phyloP scores from a whole-genome alignment of 108 stramenopile genomes.

The Cyclostephanos invisitatus region DNA sequence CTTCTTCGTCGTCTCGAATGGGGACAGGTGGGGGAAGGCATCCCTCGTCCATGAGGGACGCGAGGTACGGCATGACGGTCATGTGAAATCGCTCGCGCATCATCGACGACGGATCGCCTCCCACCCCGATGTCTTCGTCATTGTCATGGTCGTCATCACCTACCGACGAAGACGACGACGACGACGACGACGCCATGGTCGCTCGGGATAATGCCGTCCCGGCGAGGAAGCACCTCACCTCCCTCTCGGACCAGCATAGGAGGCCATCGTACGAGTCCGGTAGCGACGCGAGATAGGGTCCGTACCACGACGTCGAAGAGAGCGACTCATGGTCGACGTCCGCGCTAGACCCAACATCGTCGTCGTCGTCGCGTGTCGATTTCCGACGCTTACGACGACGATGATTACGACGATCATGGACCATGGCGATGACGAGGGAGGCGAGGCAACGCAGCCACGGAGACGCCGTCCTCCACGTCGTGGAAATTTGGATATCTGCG shows the following conservation, averaged over 20 bases:
- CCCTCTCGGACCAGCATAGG: conserved; percentile 58
- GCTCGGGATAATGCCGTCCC: conserved; percentile 59
- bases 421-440: conserved; percentile 33
- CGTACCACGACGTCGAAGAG: neutral
- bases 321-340: neutral
- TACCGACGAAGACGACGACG: too few species aligned
- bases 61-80: conserved; percentile 62
- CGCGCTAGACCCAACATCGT: neutral
- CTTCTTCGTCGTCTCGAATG: too few species aligned
- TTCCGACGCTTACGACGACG: neutral
- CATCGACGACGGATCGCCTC: conserved; percentile 9
- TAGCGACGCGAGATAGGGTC: conserved; percentile 65
- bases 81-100: conserved; percentile 53
- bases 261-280: conserved; percentile 75
- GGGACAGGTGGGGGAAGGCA: conserved; percentile 6
- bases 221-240: conserved; percentile 51
- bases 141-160: neutral
- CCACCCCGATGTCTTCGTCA: too few species aligned
- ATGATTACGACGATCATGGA: conserved; percentile 3
- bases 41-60: conserved; percentile 25
- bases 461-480: conserved; percentile 44
- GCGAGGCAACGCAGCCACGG: conserved; percentile 78
- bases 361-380: neutral
- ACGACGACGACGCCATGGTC: conserved; percentile 26
- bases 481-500: too few species aligned